Percentiles rank a stretch among this genome's conserved stretches.
Evolutionary conservation across 768 basidiomycete genomes (phyloP).

Genomic region (Amanita pallidorosea): DNA sequence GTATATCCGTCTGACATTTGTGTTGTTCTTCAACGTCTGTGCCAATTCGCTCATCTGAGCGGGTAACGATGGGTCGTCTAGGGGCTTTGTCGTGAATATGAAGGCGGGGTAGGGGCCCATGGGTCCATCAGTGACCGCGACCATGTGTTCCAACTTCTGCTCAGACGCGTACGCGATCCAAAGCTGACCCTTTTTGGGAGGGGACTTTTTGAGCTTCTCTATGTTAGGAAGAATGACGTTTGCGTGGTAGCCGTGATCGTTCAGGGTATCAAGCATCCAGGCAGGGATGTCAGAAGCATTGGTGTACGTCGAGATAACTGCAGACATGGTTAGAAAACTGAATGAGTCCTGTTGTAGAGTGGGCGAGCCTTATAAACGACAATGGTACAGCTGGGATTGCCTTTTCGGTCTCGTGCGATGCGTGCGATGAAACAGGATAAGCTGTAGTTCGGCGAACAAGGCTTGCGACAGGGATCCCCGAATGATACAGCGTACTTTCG

Average conservation of each 20-base stretch:
- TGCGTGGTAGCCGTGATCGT: slow-evolving; percentile 24
- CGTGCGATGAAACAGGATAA: no score
- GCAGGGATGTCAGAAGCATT: slow-evolving; percentile 25
- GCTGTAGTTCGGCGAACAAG: no score
- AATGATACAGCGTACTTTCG: no score
- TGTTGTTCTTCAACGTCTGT: slow-evolving; percentile 20
- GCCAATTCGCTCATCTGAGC: slow-evolving; percentile 34
- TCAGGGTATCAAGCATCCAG: slow-evolving; percentile 25
- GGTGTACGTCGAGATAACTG: slow-evolving; percentile 9
- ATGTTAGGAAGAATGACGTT: slow-evolving; percentile 31
- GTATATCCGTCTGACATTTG: slow-evolving; percentile 37
- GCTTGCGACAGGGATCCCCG: no score
- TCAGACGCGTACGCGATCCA: slow-evolving; percentile 24
- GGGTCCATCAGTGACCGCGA: slow-evolving; percentile 46
- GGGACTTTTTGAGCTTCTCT: slow-evolving; percentile 16
- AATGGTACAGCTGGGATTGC: no score
- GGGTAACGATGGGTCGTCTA: slow-evolving; percentile 20
- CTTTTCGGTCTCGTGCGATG: no score
- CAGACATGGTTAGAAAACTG: neutral
- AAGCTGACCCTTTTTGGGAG: slow-evolving; percentile 11
- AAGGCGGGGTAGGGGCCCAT: slow-evolving; percentile 61
- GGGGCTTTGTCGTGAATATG: slow-evolving; percentile 37
- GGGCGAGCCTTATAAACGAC: neutral
- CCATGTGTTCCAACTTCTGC: slow-evolving; percentile 34
- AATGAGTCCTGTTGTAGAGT: neutral